Evolutionary conservation across 495 filamentous ascomycete genomes (phyloP), one percentile per base, ranked within the genome.

Genomic region (Penicillium robsamsonii): DNA sequence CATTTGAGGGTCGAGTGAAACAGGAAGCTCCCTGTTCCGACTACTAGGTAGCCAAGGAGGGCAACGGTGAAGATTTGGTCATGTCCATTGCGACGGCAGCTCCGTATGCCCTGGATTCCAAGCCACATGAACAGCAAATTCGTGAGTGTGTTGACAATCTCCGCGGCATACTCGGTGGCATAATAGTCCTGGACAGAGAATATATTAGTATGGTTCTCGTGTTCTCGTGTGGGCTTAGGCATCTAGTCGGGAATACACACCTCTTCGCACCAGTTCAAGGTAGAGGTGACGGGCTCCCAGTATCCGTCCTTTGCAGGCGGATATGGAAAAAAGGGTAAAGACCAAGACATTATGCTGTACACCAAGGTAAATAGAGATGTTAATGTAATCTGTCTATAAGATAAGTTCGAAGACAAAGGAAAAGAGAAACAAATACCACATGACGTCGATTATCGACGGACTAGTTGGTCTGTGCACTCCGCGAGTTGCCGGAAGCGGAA

Each of bases 211-310:
- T 47, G 15, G 10, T 7, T 41, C 30, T 12, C 20, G 17, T 15
- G 10, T 7, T 41, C 30, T 12, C 20, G 17, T 15, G 22, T 22
- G 22, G 22, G 22, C 20, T 37, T 31, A 12, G 18, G 22, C 50
- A 13, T 25, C 33, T 40, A 3, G 31, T 43, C 20, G 35, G 45
- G 9, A 31, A 48, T 25, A 42, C 72, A 55, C 71, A 91, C 89
- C 82, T 96, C 91, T 82, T 96, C 92, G 67, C 92, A 96, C 86
- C 90, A 96, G 62, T 96, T 94, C 55, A 96, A 65, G 0, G 92
- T 96, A 18, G 90, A 92, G 0, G 91, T 96, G 41, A 94, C 88
- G 35, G 90, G 86, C 12, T 79, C 83, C 92, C 92, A 96, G 69
- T 85, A 89, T 29, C 92, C 92, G 49, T 82, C 77, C 55, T 70